Evolutionary conservation across 768 basidiomycete genomes (phyloP), one percentile per base, ranked within the genome.

Genomic region (Daedalea quercina): DNA sequence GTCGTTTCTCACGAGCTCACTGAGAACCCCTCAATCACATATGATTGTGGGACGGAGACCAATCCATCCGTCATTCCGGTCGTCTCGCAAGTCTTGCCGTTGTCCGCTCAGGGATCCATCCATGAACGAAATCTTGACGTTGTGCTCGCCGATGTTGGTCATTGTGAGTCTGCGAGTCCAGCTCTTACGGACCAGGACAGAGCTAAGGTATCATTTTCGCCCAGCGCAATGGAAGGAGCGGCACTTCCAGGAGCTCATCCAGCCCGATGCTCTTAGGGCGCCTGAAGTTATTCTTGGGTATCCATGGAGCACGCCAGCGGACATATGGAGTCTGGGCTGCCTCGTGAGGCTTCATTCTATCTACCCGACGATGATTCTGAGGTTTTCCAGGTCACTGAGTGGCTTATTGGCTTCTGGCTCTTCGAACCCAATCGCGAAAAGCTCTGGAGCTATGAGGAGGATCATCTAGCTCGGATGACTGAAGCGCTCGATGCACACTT

Each of bases 331-430:
- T 20, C 15, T 49, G 19, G 47, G 47, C 22, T 49, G 47, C 34
- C 31, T 49, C 17, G 47, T 49, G 9, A 35, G 47, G 25, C 23
- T 49, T 13, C 47, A 35, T 25, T 12, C 35, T 15, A 37, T 35
- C 8, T 35, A 23, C n/a, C 31, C 22, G 25, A 23, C 3, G 3
- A 22, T 20, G 44, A 44, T 7, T 13, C 23, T 11, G 9, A 13
- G n/a, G 19, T 11, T 17, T 15, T n/a, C n/a, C 47, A 49, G 47
- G 47, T 37, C n/a, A 37, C 35, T 9, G 47, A 49, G n/a, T 25
- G 26, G 17, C 35, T 49, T n/a, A 35, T 49, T n/a, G 47, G 47
- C 8, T 49, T 49, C 47, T 49, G 47, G 47, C 47, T 49, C 22
- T 49, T 49, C 34, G 47, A 49, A 23, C 47, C 47, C 12, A 49